Evolutionary conservation across 768 basidiomycete species (phyloP), one percentile per base, ranked within the genome.

Genomic region (Auricularia heimuer): DNA sequence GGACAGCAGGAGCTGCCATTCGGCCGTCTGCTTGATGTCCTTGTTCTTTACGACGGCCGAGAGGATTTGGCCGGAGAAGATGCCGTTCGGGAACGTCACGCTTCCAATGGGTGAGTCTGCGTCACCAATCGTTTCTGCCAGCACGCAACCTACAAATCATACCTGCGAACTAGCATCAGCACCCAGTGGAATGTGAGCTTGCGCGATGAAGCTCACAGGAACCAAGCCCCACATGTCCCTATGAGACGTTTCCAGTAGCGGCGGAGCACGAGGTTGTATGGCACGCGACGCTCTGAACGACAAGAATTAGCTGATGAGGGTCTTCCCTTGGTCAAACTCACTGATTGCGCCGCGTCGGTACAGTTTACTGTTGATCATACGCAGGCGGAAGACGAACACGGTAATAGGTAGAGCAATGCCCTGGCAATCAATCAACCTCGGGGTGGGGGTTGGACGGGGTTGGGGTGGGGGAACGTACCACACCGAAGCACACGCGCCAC

Each of bases 181-280:
- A 29, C 29, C 29, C 29, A 29, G 29, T 29, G 29, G 29, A 29
- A 29, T 29, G 29, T 29, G 29, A 29, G 29, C 29, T 29, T 29
- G 29, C 29, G 45, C 56, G 36, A 24, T 33, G 54, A 24, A 63
- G 29, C 62, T 51, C 6, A 67, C 33, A 67, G 77, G 62, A 61
- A 85, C 88, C 88, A 90, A 54, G 88, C 85, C 16, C 87, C 87
- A 65, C 83, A 85, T 4, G 87, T 91, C 10, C 89, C 89, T 63
- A 88, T 83, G 21, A 92, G 74, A 4, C 83, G 62, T 67, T 75
- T 82, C 88, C 89, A 90, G 72, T 90, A 90, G 24, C 81, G 75
- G 70, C 80, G 83, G 63, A 87, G 1, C 11, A 84, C 81, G 29
- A 90, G 77, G 65, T 67, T 65, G 70, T 90, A 89, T 4, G 88